Conservation (phyloP, 106 monocot species). For the Apostasia shenzhenica region DNA sequence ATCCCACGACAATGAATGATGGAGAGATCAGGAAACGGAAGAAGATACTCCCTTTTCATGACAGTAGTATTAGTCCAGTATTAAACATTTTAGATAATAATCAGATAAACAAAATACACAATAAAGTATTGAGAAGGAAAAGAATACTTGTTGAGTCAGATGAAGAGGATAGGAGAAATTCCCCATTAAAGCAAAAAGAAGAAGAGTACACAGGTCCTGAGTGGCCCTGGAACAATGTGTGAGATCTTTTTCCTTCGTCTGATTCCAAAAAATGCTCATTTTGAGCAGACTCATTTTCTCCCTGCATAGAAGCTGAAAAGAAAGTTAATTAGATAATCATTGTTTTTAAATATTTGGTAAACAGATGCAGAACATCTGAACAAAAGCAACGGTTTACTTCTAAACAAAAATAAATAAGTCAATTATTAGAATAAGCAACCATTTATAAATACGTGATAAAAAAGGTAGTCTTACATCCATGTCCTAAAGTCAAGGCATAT, state of each 20-base stretch:
- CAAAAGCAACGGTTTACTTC: no score
- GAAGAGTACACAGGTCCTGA: constrained; percentile 88
- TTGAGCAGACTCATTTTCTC: constrained; percentile 45
- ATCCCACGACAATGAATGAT: not conserved
- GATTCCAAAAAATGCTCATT: constrained; percentile 30
- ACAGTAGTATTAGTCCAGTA: not conserved
- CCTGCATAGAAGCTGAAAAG: constrained; percentile 47
- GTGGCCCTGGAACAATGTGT: constrained; percentile 78
- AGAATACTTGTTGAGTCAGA: constrained; percentile 83
- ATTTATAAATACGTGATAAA: no score
- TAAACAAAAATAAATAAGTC: no score
- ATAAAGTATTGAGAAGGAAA: constrained; percentile 1
- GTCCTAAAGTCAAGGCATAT: no score
- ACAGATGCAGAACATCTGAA: no score
- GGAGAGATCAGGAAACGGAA: not conserved
- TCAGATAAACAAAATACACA: not conserved
- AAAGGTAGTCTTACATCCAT: no score
- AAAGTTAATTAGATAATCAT: no score
- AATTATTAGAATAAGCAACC: no score
- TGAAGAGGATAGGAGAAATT: constrained; percentile 88
- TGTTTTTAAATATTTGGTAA: no score
- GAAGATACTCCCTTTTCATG: not conserved
- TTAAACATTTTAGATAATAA: not conserved
- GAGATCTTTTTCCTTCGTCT: constrained; percentile 58
- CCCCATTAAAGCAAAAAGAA: constrained; percentile 80